A percentile compares a stretch with the other conserved stretches of the same genome.
These are phyloP conservation scores for Otatea glauca DNA, from an alignment of 176 grass and related monocot genomes.

Conservation along the genomic window DNA sequence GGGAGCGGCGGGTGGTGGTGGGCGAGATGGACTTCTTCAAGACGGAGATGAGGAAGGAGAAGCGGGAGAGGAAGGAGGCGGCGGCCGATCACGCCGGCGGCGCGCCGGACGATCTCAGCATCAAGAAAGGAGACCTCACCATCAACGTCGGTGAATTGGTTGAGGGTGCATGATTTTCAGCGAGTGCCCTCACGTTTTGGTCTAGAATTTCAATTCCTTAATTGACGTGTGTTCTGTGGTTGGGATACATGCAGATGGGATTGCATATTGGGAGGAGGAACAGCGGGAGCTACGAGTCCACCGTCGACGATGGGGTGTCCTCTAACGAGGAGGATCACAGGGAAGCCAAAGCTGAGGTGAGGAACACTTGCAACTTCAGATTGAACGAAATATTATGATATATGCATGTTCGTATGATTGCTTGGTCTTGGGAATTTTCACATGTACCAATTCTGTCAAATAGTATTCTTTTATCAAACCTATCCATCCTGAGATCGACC, in stretches of 20 bases:
- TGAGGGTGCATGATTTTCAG: background rate
- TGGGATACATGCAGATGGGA: conserved; percentile 35
- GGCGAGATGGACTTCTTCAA: conserved; percentile 90
- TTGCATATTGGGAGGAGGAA: conserved; percentile 57
- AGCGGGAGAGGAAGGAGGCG: conserved; percentile 26
- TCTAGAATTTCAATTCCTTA: background rate
- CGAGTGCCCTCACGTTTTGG: background rate
- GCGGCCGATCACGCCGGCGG: background rate
- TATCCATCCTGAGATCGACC: background rate
- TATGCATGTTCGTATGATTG: too few relatives aligned
- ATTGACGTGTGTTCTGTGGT: background rate
- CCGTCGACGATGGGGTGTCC: conserved; percentile 56
- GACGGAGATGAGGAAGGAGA: conserved; percentile 61
- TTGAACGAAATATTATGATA: background rate
- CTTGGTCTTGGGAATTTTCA: too few relatives aligned
- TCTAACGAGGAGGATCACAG: conserved; percentile 48
- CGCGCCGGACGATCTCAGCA: conserved; percentile 38
- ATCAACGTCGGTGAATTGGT: conserved; percentile 51
- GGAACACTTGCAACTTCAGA: background rate
- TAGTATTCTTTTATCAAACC: too few relatives aligned
- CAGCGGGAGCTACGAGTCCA: conserved; percentile 78
- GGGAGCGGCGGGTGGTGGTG: conserved; percentile 11
- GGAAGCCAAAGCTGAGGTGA: conserved; percentile 59
- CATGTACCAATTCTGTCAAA: too few relatives aligned
- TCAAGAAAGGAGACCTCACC: conserved; percentile 58